These are phyloP conservation scores for Saccharum spontaneum DNA, from an alignment of 176 grass and related monocot genomes.

Conservation along the genomic window DNA sequence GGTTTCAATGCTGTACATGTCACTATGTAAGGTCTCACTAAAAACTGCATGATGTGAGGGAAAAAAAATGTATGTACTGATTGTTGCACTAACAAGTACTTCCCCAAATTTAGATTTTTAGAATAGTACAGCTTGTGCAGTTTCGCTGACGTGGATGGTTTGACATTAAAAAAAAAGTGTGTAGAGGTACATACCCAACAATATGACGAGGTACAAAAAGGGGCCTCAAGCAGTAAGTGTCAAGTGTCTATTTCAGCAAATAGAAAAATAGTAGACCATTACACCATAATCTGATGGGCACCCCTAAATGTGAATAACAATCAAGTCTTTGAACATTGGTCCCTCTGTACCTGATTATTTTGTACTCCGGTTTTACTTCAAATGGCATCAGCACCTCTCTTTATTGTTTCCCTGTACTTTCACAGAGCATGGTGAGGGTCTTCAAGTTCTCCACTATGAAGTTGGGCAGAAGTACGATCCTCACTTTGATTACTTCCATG, in stretches of 20 bases:
- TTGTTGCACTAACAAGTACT: background rate
- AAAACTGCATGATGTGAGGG: background rate
- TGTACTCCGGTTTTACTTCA: constrained; percentile 13
- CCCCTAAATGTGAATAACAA: background rate
- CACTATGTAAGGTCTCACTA: background rate
- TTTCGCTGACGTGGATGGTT: constrained; percentile 26
- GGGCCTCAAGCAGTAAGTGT: background rate
- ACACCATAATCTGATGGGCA: background rate
- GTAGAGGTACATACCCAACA: background rate
- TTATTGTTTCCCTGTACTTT: constrained; percentile 23
- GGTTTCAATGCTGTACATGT: constrained; percentile 11
- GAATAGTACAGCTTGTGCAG: background rate
- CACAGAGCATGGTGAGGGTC: constrained; percentile 88
- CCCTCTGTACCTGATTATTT: background rate
- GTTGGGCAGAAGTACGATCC: constrained; percentile 93
- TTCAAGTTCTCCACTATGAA: constrained; percentile 99
- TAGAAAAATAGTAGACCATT: background rate
- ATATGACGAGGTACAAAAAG: background rate
- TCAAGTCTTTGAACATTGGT: background rate
- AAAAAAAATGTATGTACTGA: background rate
- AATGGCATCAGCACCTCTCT: background rate
- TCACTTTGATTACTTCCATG: constrained; percentile 94
- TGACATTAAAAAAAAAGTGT: background rate
- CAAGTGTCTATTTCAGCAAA: background rate
- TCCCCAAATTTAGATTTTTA: background rate